Base-by-base conservation (phyloP, 2,329 filamentous ascomycete species). In the Colletotrichum chlorophyti region DNA sequence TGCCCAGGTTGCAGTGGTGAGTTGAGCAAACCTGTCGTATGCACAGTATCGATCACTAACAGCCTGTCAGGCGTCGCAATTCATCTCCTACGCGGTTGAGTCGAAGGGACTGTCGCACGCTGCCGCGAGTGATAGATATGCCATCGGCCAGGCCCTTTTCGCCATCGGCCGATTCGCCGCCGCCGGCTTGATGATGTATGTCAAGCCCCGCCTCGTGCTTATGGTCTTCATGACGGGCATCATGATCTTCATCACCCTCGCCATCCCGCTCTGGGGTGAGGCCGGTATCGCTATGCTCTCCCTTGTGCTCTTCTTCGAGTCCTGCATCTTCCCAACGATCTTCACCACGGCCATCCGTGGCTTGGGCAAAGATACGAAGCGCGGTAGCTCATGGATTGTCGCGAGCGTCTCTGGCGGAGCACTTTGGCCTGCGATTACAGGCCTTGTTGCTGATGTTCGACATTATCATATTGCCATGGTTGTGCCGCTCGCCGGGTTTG, bases 401-500 rank as follows among this genome's bases (percentile, higher is more conserved):
- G 58, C 40, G 10, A 11, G 17, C 14, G 57, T 58, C 15, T 40
- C 14, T 9, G 51, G 57, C 4, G 52, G 57, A 15, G 51, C 57
- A 2, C 57, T 57, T 6, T 57, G 50, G 15, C 51, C 57, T 24
- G 34, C 19, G 26, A 31, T 60, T 14, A 57, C 52, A 5, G 57
- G 52, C 6, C 45, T 57, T 5, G 37, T 58, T 9, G 57, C 57
- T 10, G 57, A 60, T 32, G 32, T 41, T 29, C 40, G 35, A 31
- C 45, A 29, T 38, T 51, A 60, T 19, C 52, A 57, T 0, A 74
- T 83, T 35, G 83, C 86, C 5, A 89, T 91, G 84, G 76, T 86
- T 8, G 87, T 92, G 2, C 88, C 89, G 0, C 67, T 89, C 40
- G 65, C 66, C 48, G 87, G 88, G 65, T 85, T 88, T 69, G 69